A percentile compares a stretch with the other conserved stretches of the same genome.
phyloP scores from a whole-genome alignment of 1,284 basidiomycete genomes.

The Trichosporon sp. region DNA sequence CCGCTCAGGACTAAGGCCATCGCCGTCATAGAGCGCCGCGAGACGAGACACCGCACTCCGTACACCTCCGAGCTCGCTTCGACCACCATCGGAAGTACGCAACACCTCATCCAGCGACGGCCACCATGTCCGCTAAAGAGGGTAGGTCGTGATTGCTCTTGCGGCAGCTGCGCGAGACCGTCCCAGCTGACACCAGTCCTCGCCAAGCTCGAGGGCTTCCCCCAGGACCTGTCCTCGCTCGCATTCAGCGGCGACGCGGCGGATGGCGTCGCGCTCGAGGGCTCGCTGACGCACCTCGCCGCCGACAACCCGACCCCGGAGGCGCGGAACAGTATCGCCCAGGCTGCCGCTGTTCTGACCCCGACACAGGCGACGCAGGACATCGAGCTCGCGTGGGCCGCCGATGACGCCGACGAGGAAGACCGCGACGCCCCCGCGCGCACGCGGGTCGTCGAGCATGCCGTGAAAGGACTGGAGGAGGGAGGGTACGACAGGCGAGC shows the following conservation, averaged over 20 bases:
- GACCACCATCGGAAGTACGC: not conserved
- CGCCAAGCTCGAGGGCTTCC: conserved; percentile 19
- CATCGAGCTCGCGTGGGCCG: conserved; percentile 9
- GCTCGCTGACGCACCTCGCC: conserved; percentile 7
- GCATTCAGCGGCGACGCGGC: not conserved
- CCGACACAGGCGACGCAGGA: conserved; percentile 10
- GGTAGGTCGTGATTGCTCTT: not conserved
- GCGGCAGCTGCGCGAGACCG: not conserved
- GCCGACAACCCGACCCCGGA: conserved; percentile 10
- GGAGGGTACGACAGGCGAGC: conserved; percentile 11
- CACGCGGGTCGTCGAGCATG: not conserved
- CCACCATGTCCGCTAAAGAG: not conserved
- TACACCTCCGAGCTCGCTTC: not conserved
- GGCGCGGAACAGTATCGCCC: conserved; percentile 16
- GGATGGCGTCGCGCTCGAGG: conserved; percentile 6
- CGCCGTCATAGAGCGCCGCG: not conserved
- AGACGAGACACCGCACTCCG: too few relatives aligned
- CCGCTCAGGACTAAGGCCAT: not conserved
- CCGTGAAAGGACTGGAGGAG: not conserved
- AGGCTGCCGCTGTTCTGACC: conserved; percentile 9
- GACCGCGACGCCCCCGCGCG: not conserved
- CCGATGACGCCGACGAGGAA: not conserved
- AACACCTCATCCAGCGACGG: not conserved
- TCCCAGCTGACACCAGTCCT: conserved; percentile 13
- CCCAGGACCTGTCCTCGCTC: conserved; percentile 16